Base-by-base conservation (phyloP, 441 rosid species). In the Pelargonium exstipulatum region DNA sequence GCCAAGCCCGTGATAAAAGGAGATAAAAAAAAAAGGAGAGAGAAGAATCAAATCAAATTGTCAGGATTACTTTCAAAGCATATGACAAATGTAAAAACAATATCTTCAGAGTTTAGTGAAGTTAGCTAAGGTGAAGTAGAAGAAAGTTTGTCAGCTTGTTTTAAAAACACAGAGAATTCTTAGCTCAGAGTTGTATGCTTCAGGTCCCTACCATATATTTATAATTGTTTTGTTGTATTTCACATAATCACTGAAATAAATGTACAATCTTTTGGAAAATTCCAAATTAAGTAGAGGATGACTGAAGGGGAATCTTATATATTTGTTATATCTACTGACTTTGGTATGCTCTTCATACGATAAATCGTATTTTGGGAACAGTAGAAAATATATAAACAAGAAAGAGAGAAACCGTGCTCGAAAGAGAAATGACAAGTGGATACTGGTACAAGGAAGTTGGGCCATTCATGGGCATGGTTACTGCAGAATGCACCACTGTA, bases 391-490 rank as follows among this genome's bases (percentile, higher is more conserved):
- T 53, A 14, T 1, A 32, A 32, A 32, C 37, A 32, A 32, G 37
- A 32, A 32, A 32, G 6, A 32, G 37, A 32, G 37, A 32, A 32
- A 32, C 37, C 0, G 7, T 32, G 7, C 3, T 32, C 22, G 6
- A 53, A 6, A 53, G 60, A 14, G 60, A 53, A 53, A 53, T 53
- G 60, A 24, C 9, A n/a, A 14, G 60, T 53, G 17, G 22, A 53
- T 53, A 14, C 60, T 53, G 22, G 9, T 14, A 53, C 60, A 53
- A 16, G 22, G 60, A 53, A 14, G 60, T 53, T 53, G 22, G 16
- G 22, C 60, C 60, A 16, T 53, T 53, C 60, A 53, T 18, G 60
- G 60, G 22, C 60, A 53, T 53, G 60, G 22, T 53, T 53, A 16
- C 22, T 53, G 60, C 16, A 4, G 22, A 53, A 16, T 53, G 60